A percentile compares a stretch with the other conserved stretches of the same genome.
Conservation (phyloP, 768 basidiomycete species). For the Myochromella boudieri region DNA sequence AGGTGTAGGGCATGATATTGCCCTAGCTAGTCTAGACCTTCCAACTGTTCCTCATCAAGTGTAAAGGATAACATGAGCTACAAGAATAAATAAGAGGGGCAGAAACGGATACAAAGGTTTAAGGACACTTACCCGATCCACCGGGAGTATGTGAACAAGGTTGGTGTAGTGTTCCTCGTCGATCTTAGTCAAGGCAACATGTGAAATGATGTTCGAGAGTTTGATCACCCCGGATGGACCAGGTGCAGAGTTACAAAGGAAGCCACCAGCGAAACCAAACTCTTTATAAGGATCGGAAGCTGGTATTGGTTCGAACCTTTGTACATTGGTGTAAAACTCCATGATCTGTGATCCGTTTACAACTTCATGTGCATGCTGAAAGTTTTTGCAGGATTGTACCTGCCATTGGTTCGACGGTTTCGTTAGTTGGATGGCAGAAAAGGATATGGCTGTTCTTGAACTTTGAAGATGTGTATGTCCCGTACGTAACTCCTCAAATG, state of each 20-base stretch:
- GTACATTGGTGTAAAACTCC: constrained; percentile 7
- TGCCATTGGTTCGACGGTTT: background rate
- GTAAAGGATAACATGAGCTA: constrained; percentile 1
- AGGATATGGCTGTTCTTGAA: constrained; percentile 11
- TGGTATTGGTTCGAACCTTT: background rate
- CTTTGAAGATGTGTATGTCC: constrained; percentile 5
- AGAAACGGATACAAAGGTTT: background rate
- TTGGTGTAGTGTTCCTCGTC: background rate
- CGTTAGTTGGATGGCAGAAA: constrained; percentile 6
- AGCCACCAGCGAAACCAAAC: constrained; percentile 15
- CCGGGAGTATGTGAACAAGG: background rate
- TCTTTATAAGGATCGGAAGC: constrained; percentile 13
- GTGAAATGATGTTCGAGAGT: constrained; percentile 9
- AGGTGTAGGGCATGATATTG: no score
- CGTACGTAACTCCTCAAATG: constrained; percentile 10
- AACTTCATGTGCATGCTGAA: constrained; percentile 2
- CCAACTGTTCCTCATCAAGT: no score
- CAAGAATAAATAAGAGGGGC: background rate
- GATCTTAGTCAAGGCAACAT: constrained; percentile 10
- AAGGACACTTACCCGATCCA: background rate
- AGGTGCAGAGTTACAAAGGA: constrained; percentile 2
- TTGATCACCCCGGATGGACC: constrained; percentile 1
- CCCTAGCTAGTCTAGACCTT: no score
- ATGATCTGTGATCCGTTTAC: background rate
- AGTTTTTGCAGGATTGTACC: constrained; percentile 7